A percentile compares a stretch with the other conserved stretches of the same genome.
phyloP scores from a whole-genome alignment of 768 basidiomycete genomes.

The Suillus brevipes region DNA sequence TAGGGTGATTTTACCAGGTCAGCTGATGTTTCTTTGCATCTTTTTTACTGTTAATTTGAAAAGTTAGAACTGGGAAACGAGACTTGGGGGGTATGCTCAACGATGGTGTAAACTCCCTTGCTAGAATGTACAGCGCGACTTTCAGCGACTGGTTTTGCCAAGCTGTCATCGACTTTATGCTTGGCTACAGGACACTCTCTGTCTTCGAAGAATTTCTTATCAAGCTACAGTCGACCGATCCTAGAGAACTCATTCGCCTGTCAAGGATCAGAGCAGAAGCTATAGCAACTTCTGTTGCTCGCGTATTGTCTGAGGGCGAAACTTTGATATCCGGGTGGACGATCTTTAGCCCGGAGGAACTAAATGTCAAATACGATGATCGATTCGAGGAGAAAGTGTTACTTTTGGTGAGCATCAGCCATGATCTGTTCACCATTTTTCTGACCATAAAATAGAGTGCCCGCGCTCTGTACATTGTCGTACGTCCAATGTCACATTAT shows the following conservation, averaged over 20 bases:
- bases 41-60: constrained; percentile 10
- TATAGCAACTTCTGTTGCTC: constrained; percentile 82
- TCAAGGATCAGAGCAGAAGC: constrained; percentile 91
- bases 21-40: not conserved
- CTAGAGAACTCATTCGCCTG: constrained; percentile 82
- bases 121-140: constrained; percentile 85
- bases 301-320: constrained; percentile 77
- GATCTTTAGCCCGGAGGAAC: constrained; percentile 77
- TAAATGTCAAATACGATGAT: constrained; percentile 69
- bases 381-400: constrained; percentile 95
- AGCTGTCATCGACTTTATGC: constrained; percentile 90
- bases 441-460: constrained; percentile 27
- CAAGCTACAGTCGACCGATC: constrained; percentile 89
- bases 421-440: constrained; percentile 3
- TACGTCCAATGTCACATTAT: constrained; percentile 36
- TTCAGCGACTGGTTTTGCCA: constrained; percentile 97
- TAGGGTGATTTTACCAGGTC: constrained; percentile 90
- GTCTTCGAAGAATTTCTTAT: constrained; percentile 95
- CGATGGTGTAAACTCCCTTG: constrained; percentile 93
- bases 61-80: constrained; percentile 85
- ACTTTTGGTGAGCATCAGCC: constrained; percentile 61
- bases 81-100: constrained; percentile 90
- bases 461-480: constrained; percentile 74
- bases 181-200: constrained; percentile 80
- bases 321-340: constrained; percentile 87